phyloP scores from a whole-genome alignment of 2,329 filamentous ascomycete genomes.

The Alternaria sp. region DNA sequence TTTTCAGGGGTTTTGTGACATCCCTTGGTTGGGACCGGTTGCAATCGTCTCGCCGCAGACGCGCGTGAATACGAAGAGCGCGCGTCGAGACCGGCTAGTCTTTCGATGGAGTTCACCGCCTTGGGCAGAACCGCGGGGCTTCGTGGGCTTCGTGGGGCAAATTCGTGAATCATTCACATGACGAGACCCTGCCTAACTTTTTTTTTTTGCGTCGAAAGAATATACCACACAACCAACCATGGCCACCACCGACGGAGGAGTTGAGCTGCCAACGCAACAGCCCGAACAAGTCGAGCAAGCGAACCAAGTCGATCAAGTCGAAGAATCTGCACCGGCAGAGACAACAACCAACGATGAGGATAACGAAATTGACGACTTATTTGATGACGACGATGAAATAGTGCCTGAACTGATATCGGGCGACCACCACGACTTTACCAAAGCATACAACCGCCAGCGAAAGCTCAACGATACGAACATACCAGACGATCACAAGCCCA shows the following conservation, averaged over 20 bases:
- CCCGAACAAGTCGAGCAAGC: conserved; percentile 9
- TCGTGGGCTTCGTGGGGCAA: background rate
- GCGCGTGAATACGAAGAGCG: background rate
- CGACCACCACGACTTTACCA: conserved; percentile 75
- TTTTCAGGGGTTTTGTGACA: conserved; percentile 13
- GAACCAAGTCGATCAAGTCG: conserved; percentile 12
- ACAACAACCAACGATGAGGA: conserved; percentile 58
- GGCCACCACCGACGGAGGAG: conserved; percentile 21
- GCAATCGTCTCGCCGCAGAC: background rate
- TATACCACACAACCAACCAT: conserved; percentile 16
- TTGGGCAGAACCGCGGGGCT: background rate
- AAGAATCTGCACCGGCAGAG: conserved; percentile 12
- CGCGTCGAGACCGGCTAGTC: background rate
- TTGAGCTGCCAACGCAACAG: conserved; percentile 16
- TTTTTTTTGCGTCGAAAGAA: background rate
- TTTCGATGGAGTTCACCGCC: conserved; percentile 7
- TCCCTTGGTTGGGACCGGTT: conserved; percentile 18
- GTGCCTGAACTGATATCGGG: conserved; percentile 65
- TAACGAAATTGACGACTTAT: conserved; percentile 71
- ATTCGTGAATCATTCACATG: conserved; percentile 6
- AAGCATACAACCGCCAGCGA: conserved; percentile 86
- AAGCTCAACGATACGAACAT: conserved; percentile 67
- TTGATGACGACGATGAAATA: conserved; percentile 65
- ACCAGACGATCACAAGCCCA: conserved; percentile 66
- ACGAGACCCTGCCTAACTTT: background rate